phyloP scores from a whole-genome alignment of 2,329 filamentous ascomycete genomes.

The Monilinia polystroma region DNA sequence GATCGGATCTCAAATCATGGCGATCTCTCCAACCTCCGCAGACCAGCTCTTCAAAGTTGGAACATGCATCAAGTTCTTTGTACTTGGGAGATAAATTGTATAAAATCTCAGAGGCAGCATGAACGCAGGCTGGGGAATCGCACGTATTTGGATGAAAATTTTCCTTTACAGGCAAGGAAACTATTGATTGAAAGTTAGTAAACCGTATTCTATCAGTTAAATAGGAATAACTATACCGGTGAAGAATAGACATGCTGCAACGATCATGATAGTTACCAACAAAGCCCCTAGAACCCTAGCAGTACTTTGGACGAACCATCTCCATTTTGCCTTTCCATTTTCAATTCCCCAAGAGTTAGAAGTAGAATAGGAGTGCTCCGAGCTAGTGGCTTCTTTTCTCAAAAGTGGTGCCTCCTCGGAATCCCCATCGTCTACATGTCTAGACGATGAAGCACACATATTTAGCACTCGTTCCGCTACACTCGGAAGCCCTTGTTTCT shows the following conservation, averaged over 20 bases:
- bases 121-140: slow-evolving; percentile 59
- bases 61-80: slow-evolving; percentile 63
- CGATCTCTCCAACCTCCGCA: slow-evolving; percentile 65
- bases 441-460: slow-evolving; percentile 1
- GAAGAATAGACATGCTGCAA: slow-evolving; percentile 34
- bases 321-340: not conserved
- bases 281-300: slow-evolving; percentile 32
- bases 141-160: slow-evolving; percentile 44
- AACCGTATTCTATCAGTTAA: not conserved
- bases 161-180: slow-evolving; percentile 26
- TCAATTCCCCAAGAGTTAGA: not conserved
- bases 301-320: slow-evolving; percentile 32
- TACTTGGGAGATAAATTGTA: slow-evolving; percentile 63
- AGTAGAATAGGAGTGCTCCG: slow-evolving; percentile 3
- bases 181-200: slow-evolving; percentile 21
- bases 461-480: slow-evolving; percentile 12
- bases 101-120: slow-evolving; percentile 61
- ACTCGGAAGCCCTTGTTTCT: slow-evolving; percentile 10
- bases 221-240: not conserved
- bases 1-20: slow-evolving; percentile 65
- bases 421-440: slow-evolving; percentile 17
- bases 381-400: slow-evolving; percentile 21
- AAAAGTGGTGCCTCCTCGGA: slow-evolving; percentile 34
- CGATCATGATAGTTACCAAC: slow-evolving; percentile 33
- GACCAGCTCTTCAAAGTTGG: slow-evolving; percentile 65